These are phyloP conservation scores for Erodium maritimum DNA, from an alignment of 345 rosid species.

Conservation along the genomic window DNA sequence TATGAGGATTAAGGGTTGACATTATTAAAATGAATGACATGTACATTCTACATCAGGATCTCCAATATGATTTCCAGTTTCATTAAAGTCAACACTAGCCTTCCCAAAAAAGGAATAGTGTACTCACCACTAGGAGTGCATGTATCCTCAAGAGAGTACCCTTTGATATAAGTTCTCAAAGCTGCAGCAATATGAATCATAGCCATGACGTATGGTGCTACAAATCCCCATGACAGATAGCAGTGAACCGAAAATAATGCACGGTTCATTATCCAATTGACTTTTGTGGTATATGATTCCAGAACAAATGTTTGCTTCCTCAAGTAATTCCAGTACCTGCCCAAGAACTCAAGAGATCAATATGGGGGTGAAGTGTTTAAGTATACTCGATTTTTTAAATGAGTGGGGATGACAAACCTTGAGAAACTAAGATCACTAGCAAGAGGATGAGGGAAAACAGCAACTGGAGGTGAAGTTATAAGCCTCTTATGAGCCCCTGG, in stretches of 20 bases:
- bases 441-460: slow-evolving; percentile 96
- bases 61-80: not conserved
- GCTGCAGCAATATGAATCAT: slow-evolving; percentile 71
- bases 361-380: slow-evolving; percentile 3
- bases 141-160: slow-evolving; percentile 49
- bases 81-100: not conserved
- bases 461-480: slow-evolving; percentile 95
- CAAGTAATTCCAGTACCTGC: slow-evolving; percentile 97
- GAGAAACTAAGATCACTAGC: slow-evolving; percentile 87
- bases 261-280: slow-evolving; percentile 87
- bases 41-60: not conserved
- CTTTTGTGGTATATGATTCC: slow-evolving; percentile 77
- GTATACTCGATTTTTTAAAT: slow-evolving; percentile 3
- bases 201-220: slow-evolving; percentile 78
- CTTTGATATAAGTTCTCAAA: slow-evolving; percentile 51
- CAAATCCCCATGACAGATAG: slow-evolving; percentile 97
- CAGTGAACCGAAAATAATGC: slow-evolving; percentile 76
- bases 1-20: not conserved
- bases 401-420: slow-evolving; percentile 38
- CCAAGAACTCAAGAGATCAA: slow-evolving; percentile 8
- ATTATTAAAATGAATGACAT: too few relatives aligned
- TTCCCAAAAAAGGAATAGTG: slow-evolving; percentile 8
- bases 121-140: slow-evolving; percentile 60
- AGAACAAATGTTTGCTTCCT: slow-evolving; percentile 98
- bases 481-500: slow-evolving; percentile 90